These are phyloP conservation scores for Ascochyta pisi DNA, from an alignment of 2,329 filamentous ascomycete species.

Conservation along the genomic window DNA sequence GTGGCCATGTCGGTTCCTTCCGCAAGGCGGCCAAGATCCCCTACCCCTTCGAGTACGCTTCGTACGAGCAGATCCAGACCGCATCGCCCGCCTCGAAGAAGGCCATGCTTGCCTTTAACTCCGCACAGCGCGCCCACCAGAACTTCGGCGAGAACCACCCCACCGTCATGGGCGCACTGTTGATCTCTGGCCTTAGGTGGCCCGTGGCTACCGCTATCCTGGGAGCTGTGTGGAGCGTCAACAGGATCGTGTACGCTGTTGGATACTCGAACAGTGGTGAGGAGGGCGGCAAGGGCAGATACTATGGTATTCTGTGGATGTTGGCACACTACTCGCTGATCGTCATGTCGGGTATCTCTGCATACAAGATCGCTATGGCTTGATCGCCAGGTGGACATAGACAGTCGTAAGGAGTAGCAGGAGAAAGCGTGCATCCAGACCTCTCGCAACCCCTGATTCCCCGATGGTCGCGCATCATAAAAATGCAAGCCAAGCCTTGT, in stretches of 20 bases:
- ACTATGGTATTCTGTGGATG: slow-evolving; percentile 46
- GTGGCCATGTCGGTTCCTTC: slow-evolving; percentile 52
- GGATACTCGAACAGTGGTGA: slow-evolving; percentile 53
- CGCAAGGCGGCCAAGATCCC: slow-evolving; percentile 61
- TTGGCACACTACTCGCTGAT: slow-evolving; percentile 42
- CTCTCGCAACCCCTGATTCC: too few species aligned
- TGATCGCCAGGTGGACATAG: background rate
- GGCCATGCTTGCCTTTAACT: slow-evolving; percentile 56
- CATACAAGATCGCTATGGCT: slow-evolving; percentile 30
- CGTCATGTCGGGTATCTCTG: slow-evolving; percentile 35
- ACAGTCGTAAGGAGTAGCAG: too few species aligned
- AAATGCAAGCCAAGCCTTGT: too few species aligned
- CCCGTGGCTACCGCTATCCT: slow-evolving; percentile 56
- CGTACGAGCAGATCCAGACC: slow-evolving; percentile 58
- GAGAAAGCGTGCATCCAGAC: too few species aligned
- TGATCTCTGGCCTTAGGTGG: slow-evolving; percentile 63
- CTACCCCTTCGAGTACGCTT: slow-evolving; percentile 67
- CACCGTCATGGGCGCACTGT: slow-evolving; percentile 58
- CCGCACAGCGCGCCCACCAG: slow-evolving; percentile 54
- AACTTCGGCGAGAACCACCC: slow-evolving; percentile 67
- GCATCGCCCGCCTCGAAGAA: slow-evolving; percentile 50
- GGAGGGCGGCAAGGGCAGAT: slow-evolving; percentile 54
- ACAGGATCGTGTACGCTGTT: slow-evolving; percentile 56
- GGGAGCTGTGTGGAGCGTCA: slow-evolving; percentile 59
- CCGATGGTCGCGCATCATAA: too few species aligned